Evolutionary conservation across 2,329 filamentous ascomycete genomes (phyloP).

Genomic region (Trichocomaceae sp.): DNA sequence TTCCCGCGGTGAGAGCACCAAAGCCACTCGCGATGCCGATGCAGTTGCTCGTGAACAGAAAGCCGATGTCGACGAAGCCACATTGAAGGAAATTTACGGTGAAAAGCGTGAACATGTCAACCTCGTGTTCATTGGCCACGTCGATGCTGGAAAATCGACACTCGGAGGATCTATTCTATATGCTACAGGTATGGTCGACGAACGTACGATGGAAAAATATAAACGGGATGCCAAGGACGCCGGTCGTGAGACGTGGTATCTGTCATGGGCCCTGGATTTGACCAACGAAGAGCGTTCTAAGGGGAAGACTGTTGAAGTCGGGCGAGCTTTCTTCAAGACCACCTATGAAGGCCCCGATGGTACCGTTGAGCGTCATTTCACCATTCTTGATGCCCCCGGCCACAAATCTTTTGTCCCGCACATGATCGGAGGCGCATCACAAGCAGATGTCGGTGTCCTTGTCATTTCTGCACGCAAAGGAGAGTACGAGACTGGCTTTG

Average conservation of each 20-base stretch:
- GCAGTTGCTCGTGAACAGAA: conserved; percentile 76
- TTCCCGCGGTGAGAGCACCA: conserved; percentile 51
- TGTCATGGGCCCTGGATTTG: conserved; percentile 96
- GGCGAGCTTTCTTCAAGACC: conserved; percentile 92
- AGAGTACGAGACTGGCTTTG: conserved; percentile 98
- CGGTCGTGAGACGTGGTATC: conserved; percentile 95
- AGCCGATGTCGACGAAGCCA: conserved; percentile 73
- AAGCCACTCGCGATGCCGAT: conserved; percentile 64
- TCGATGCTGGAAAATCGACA: conserved; percentile 96
- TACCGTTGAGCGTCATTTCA: conserved; percentile 81
- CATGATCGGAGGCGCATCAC: conserved; percentile 94
- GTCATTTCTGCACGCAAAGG: conserved; percentile 96
- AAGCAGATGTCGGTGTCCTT: conserved; percentile 88
- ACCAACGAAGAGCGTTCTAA: conserved; percentile 94
- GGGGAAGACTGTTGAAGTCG: conserved; percentile 97
- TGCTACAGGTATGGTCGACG: conserved; percentile 96
- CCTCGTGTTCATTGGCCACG: conserved; percentile 96
- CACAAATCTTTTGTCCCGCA: conserved; percentile 97
- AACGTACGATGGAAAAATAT: conserved; percentile 97
- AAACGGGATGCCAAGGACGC: conserved; percentile 94
- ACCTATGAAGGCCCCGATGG: conserved; percentile 30
- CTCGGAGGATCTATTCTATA: conserved; percentile 90
- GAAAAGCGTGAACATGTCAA: conserved; percentile 76
- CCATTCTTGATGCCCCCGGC: conserved; percentile 90
- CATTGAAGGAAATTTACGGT: conserved; percentile 86